Base-by-base conservation (phyloP, 352 stramenopile species). In the Thalassiosira livingstoniorum region DNA sequence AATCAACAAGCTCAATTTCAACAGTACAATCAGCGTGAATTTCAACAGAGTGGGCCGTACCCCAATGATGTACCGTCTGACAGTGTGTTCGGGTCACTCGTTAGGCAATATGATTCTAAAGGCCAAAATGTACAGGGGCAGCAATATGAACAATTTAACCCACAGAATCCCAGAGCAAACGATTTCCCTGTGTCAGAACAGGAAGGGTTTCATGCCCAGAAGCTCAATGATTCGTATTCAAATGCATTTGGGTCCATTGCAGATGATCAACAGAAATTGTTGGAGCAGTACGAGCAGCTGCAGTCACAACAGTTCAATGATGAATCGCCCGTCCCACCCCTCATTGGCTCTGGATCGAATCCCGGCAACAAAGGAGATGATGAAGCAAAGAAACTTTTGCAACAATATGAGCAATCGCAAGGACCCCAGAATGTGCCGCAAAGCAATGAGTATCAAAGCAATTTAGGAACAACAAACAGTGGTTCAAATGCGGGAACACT, bases 161-260 rank as follows among this genome's bases (percentile, higher is more conserved):
- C 21, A 58, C 11, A 23, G 27, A 58, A 58, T 7, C 4, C 47
- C 47, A 58, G 21, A n/a, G 11, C 47, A 58, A 29, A 58, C 39
- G 15, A 47, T n/a, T 29, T 58, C 11, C 11, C 11, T 58, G 7
- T 29, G 27, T 58, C 47, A 58, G 47, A 58, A 58, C 21, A 58
- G 21, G 4, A 58, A 15, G 4, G 27, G 21, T 58, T 25, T 27
- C 47, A 11, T 10, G 21, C 47, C 21, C 11, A 58, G 27, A 10
- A 4, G 10, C 37, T 11, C 11, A 32, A 37, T 64, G 65, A 53
- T 37, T 43, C 21, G 54, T 69, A 43, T 39, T 62, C 58, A 29
- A 51, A 65, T 68, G 58, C 60, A 4, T 79, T 79, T 65, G n/a
- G 32, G 43, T 72, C 71, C 18, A 37, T 79, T 34, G 27, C 31